A percentile compares a stretch with the other conserved stretches of the same genome.
Evolutionary conservation across 192 early-diverging fungal genomes (phyloP).

Genomic region (Entophlyctis luteolus): DNA sequence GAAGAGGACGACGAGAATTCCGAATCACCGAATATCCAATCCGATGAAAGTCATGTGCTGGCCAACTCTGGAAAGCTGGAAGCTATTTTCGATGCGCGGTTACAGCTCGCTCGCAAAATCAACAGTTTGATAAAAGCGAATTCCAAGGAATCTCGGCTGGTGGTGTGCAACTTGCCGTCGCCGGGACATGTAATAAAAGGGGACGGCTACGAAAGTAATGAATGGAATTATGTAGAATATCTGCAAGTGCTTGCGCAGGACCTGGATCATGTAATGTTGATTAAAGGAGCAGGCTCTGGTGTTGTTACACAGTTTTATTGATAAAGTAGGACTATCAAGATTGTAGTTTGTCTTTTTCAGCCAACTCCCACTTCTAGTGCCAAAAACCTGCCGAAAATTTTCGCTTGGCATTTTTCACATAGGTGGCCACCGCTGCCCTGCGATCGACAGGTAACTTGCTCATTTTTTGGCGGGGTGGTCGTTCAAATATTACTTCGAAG

Average conservation of each 20-base stretch:
- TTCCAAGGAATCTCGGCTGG: conserved; percentile 1
- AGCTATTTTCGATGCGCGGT: not conserved
- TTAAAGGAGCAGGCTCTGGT: conserved; percentile 22
- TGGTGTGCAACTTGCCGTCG: conserved; percentile 26
- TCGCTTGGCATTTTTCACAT: no score
- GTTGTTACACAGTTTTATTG: conserved; percentile 29
- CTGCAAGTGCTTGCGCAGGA: conserved; percentile 7
- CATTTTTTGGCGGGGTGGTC: no score
- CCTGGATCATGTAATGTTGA: conserved; percentile 13
- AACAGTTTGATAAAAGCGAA: conserved; percentile 15
- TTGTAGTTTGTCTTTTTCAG: no score
- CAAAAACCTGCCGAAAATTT: no score
- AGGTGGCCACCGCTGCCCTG: no score
- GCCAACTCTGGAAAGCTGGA: not conserved
- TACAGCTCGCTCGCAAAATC: conserved; percentile 3
- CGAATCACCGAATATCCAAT: not conserved
- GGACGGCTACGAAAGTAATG: not conserved
- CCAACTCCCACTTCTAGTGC: no score
- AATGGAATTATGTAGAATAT: conserved; percentile 24
- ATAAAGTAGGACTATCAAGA: no score
- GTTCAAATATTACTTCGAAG: no score
- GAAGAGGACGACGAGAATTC: not conserved
- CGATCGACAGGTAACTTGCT: no score
- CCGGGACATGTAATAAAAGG: not conserved
- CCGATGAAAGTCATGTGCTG: not conserved